Evolutionary conservation across 1,139 yeast genomes (phyloP).

Genomic region (Pichia sp.): DNA sequence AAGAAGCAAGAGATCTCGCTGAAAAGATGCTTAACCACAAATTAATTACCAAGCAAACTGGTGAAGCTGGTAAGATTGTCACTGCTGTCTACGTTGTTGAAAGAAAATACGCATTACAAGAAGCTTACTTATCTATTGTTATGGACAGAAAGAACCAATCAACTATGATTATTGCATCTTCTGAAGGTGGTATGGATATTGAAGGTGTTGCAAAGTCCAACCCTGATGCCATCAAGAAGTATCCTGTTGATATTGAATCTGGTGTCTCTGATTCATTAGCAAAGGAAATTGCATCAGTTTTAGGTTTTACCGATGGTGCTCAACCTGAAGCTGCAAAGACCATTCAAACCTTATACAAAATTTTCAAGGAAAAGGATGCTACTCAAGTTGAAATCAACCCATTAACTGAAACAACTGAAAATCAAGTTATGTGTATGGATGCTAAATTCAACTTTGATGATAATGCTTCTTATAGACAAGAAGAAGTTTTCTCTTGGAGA

Average conservation of each 20-base stretch:
- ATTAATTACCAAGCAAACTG: conserved; percentile 96
- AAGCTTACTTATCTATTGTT: conserved; percentile 90
- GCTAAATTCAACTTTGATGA: conserved; percentile 98
- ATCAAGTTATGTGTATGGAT: conserved; percentile 94
- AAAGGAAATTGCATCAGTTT: conserved; percentile 60
- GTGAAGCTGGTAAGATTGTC: conserved; percentile 94
- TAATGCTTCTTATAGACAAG: conserved; percentile 90
- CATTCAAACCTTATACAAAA: conserved; percentile 78
- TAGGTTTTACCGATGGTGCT: conserved; percentile 78
- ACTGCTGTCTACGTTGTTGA: conserved; percentile 95
- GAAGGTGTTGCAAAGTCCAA: conserved; percentile 94
- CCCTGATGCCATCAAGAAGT: conserved; percentile 90
- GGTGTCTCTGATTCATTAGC: conserved; percentile 84
- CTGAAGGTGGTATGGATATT: conserved; percentile 99
- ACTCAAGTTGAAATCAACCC: conserved; percentile 99
- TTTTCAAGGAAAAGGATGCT: conserved; percentile 86
- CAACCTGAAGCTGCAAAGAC: conserved; percentile 82
- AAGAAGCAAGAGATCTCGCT: conserved; percentile 83
- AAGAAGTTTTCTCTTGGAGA: conserved; percentile 94
- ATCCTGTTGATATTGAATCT: conserved; percentile 63
- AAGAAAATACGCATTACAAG: conserved; percentile 88
- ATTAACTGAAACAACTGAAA: conserved; percentile 84
- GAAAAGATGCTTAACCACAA: conserved; percentile 87
- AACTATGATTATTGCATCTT: conserved; percentile 90
- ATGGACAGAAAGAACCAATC: conserved; percentile 89